Evolutionary conservation across 495 filamentous ascomycete genomes (phyloP), one percentile per base, ranked within the genome.

Genomic region (Clohesyomyces aquaticus): DNA sequence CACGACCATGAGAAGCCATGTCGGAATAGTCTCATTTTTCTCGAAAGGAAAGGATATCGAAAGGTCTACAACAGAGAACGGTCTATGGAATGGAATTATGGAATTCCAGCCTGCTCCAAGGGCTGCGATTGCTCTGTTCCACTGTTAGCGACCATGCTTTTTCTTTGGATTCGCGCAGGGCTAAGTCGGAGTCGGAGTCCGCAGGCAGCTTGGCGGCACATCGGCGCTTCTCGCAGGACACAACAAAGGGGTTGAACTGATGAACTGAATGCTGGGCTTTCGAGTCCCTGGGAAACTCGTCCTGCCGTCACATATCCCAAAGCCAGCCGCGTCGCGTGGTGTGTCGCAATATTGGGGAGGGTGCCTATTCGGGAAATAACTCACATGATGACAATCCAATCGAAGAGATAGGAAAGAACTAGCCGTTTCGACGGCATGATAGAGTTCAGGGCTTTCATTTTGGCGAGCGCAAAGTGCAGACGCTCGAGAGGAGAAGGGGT

Each of bases 11-110:
- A 88, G 72, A 10, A 83, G 74, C 23, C 57, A 63, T 9, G 75
- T 80, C 3, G 81, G 75, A 14, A 90, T 80, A n/a, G 80, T 87
- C 42, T 87, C 82, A 10, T 81, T 61, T 1, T 73, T 65, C 21
- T 72, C 75, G 64, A 79, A 79, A 0, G 87, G 87, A 64, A 77
- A 87, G 41, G 84, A 82, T 63, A 89, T 87, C 26, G 63, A 73
- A 0, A 80, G 74, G 69, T 89, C 82, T 35, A 77, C 71, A 2
- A 87, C 75, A 27, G 80, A 79, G 61, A 79, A 79, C 0, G 75
- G 75, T 25, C 73, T 59, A 46, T 74, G 60, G 65, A 71, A 72
- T 4, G 76, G 76, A 22, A 46, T 63, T 10, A 74, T 61, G 43
- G 19, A 71, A 60, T 76, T 72, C 45, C 73, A 65, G 3, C 68